Evolutionary conservation across 306 rosid genomes (phyloP).

Genomic region (Quercus ilex): DNA sequence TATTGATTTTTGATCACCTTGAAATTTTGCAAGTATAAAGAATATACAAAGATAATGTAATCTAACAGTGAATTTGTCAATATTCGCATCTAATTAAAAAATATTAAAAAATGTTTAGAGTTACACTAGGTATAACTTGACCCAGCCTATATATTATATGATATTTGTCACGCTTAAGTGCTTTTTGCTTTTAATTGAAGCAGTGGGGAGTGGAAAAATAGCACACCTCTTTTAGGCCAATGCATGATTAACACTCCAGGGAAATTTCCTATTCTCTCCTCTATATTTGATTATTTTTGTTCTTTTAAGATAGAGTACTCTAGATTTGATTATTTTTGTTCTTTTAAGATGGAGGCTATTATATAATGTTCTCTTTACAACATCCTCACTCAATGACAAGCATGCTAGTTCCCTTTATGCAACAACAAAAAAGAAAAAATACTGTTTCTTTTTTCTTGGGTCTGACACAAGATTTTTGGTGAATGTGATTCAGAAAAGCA

Average conservation of each 20-base stretch:
- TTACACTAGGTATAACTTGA: too few relatives aligned
- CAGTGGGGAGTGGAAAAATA: constrained; percentile 20
- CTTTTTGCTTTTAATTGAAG: constrained; percentile 31
- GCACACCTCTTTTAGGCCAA: constrained; percentile 34
- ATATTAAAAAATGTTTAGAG: too few relatives aligned
- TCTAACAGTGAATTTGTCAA: too few relatives aligned
- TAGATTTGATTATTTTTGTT: constrained; percentile 29
- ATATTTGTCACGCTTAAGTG: constrained; percentile 26
- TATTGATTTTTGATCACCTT: too few relatives aligned
- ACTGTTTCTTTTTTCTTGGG: constrained; percentile 32
- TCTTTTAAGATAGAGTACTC: constrained; percentile 19
- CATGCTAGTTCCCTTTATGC: constrained; percentile 67
- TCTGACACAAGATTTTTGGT: constrained; percentile 61
- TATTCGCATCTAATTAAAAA: too few relatives aligned
- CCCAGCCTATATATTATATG: background rate
- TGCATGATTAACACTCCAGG: constrained; percentile 39
- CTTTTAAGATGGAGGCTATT: constrained; percentile 17
- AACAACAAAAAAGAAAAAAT: constrained; percentile 22
- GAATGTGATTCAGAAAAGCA: constrained; percentile 67
- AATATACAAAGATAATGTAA: too few relatives aligned
- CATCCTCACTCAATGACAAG: constrained; percentile 63
- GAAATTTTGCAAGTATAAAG: too few relatives aligned
- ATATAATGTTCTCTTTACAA: constrained; percentile 39
- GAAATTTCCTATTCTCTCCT: constrained; percentile 51
- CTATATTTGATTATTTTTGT: constrained; percentile 29